phyloP scores from a whole-genome alignment of 768 basidiomycete genomes.

The Tulasnella sp. region DNA sequence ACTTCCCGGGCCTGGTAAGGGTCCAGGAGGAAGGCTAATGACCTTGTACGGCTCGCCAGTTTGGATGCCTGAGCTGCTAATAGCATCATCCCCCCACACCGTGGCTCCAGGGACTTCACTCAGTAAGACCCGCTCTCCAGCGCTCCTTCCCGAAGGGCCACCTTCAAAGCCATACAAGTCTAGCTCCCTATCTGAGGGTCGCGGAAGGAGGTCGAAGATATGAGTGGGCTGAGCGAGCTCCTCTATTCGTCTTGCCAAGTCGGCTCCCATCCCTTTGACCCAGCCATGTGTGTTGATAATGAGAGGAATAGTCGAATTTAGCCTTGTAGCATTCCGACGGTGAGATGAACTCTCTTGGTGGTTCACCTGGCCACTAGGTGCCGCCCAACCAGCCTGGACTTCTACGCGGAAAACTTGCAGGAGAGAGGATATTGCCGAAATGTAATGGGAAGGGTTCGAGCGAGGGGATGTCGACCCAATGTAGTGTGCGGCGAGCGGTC shows the following conservation, averaged over 20 bases:
- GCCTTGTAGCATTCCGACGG: conserved; percentile 41
- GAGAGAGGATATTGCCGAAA: conserved; percentile 67
- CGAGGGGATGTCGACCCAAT: conserved; percentile 79
- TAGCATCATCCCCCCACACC: conserved; percentile 15
- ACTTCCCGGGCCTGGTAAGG: background rate
- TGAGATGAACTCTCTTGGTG: conserved; percentile 53
- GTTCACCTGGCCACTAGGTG: conserved; percentile 40
- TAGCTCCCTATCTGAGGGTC: conserved; percentile 23
- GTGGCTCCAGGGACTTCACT: conserved; percentile 19
- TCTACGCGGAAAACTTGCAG: conserved; percentile 71
- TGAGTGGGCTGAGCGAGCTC: conserved; percentile 62
- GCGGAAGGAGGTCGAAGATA: conserved; percentile 51
- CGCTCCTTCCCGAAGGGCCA: background rate
- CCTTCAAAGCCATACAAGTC: conserved; percentile 5
- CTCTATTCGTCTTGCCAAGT: conserved; percentile 73
- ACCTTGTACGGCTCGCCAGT: background rate
- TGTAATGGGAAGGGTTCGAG: conserved; percentile 74
- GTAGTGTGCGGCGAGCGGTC: conserved; percentile 77
- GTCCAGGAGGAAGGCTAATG: conserved; percentile 3
- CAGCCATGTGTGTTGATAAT: conserved; percentile 98
- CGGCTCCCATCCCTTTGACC: conserved; percentile 90
- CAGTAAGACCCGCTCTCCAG: conserved; percentile 15
- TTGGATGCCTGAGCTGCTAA: background rate
- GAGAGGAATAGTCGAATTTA: conserved; percentile 49
- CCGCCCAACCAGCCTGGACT: conserved; percentile 52